Base-by-base conservation (phyloP, 106 monocot species). In the Phalaenopsis equestris region DNA sequence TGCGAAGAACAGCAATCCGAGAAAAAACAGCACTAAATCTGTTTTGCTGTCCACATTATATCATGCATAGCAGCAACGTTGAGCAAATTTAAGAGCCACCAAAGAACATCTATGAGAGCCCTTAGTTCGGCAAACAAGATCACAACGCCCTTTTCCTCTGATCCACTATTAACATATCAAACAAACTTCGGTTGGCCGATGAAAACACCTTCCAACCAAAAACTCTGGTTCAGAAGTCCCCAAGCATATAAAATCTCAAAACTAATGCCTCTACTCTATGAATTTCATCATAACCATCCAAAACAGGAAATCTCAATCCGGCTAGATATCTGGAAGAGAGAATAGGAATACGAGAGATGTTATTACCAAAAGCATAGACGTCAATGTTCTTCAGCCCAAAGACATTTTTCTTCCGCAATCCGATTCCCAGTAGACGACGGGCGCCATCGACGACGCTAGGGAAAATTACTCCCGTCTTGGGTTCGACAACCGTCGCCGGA, bases 301-400 rank as follows among this genome's bases (percentile, higher is more conserved):
- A 74, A 74, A 18, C 41, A 74, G 19, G 42, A n/a, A 42, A 18
- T 74, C 19, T 11, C 8, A 74, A 43, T 45, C 74, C 74, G 1
- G 4, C 43, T 43, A 43, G 42, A 18, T 74, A n/a, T 3, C 30
- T 41, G 19, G 19, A 14, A 43, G 41, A 2, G 9, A 75, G 15
- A 75, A 23, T 42, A 11, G 47, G 24, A 43, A 23, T 19, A 64
- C 2, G 10, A 11, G 42, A 72, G 18, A 67, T 43, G 48, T 8
- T 2, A 48, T 79, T 90, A 96, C 96, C 96, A 56, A 91, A 96
- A 0, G 93, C 91, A 41, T 96, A 96, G 52, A 96, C 91, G 47
- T 96, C 88, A 55, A 96, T 88, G 81, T 81, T 86, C 91, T 93
- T 96, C 75, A 96, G 67, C 6, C 96, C 96, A 67, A 96, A 83